Percentiles rank a stretch among this genome's conserved stretches.
Conservation (phyloP, 345 rosid species). For the Cardamine chenopodiifolia region DNA sequence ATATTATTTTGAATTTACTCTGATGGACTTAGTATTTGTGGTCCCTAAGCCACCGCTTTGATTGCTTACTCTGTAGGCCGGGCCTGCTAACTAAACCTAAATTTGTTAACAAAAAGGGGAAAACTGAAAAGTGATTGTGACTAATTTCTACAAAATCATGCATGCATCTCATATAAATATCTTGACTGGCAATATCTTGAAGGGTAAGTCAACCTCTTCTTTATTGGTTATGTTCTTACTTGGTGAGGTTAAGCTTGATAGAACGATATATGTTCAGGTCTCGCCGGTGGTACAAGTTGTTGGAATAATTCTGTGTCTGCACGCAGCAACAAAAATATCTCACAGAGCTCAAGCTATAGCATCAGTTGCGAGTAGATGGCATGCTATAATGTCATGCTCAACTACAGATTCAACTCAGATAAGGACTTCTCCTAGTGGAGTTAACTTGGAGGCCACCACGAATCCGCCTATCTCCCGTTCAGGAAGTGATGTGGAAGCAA, state of each 20-base stretch:
- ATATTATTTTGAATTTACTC: no score
- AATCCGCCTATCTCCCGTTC: constrained; percentile 52
- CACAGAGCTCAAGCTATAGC: constrained; percentile 81
- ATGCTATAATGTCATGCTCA: constrained; percentile 72
- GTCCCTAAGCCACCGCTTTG: no score
- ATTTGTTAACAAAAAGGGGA: no score
- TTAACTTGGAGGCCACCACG: constrained; percentile 49
- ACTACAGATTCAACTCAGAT: constrained; percentile 52
- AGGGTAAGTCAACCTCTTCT: constrained; percentile 51
- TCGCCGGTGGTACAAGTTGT: constrained; percentile 83
- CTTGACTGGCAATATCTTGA: no score
- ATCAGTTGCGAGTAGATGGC: constrained; percentile 83
- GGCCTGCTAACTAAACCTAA: no score
- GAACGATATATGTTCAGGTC: constrained; percentile 50
- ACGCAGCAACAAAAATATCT: constrained; percentile 89
- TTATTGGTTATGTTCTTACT: not conserved
- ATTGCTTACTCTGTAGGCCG: no score
- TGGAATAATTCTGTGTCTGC: constrained; percentile 76
- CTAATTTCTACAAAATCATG: no score
- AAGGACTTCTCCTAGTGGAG: constrained; percentile 54
- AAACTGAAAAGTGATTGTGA: no score
- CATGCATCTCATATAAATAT: no score
- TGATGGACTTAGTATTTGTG: no score
- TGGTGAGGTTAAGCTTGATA: constrained; percentile 20
- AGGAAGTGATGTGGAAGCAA: constrained; percentile 83